A percentile compares a stretch with the other conserved stretches of the same genome.
Conservation (phyloP, 2,329 filamentous ascomycete species). For the Colletotrichum eleusines region DNA sequence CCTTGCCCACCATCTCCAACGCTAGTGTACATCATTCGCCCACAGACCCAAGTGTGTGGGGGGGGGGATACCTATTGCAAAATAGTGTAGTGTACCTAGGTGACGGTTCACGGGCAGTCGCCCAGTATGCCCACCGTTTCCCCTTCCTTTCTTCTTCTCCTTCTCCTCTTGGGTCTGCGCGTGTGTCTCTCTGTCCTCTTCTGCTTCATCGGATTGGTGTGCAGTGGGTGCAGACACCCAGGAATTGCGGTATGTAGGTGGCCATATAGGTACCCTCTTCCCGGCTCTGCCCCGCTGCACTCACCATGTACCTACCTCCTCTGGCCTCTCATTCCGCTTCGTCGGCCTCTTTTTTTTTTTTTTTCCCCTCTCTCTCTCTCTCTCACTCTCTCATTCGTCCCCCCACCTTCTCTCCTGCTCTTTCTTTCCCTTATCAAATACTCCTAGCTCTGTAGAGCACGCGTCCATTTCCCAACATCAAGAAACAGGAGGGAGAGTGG, state of each 20-base stretch:
- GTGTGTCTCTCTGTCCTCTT: conserved; percentile 9
- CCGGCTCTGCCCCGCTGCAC: conserved; percentile 34
- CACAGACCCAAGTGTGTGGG: conserved; percentile 21
- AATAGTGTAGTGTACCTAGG: too few relatives aligned
- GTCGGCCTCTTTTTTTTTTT: neutral
- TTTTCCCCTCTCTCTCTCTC: neutral
- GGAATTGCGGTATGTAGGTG: conserved; percentile 7
- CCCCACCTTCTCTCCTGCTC: neutral
- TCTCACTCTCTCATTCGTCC: neutral
- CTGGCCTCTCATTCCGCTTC: conserved; percentile 35
- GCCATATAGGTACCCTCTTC: conserved; percentile 34
- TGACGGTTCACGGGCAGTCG: conserved; percentile 15
- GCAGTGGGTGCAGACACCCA: conserved; percentile 32
- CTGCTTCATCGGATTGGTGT: conserved; percentile 36
- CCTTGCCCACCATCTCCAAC: conserved; percentile 5
- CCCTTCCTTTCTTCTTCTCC: neutral
- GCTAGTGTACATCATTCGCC: conserved; percentile 6
- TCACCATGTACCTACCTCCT: conserved; percentile 34
- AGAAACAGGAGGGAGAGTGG: conserved; percentile 3
- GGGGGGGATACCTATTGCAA: neutral
- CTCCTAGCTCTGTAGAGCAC: conserved; percentile 12
- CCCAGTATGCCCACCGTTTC: conserved; percentile 3
- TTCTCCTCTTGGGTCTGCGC: neutral
- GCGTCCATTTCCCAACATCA: conserved; percentile 31
- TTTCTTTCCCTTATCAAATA: conserved; percentile 33